Evolutionary conservation across 139 green algal genomes (phyloP), one percentile per base, ranked within the genome.

Genomic region (Eudorina sp.): DNA sequence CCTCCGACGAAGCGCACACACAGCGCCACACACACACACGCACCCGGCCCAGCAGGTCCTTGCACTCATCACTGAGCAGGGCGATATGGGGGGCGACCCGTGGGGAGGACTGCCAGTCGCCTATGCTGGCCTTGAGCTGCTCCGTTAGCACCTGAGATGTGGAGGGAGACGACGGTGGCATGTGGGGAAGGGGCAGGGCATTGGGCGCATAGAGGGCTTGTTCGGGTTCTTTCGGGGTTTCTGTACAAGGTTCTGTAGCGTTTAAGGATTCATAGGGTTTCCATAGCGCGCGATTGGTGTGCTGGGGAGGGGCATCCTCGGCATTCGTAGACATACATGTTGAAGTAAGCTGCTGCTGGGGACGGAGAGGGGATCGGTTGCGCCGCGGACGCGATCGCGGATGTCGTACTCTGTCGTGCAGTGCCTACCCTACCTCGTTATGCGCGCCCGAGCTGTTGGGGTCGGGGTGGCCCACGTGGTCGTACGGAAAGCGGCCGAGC

Each of bases 401-500:
- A n/a, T n/a, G n/a, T n/a, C n/a, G n/a, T n/a, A n/a, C n/a, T n/a
- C n/a, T n/a, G n/a, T n/a, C n/a, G n/a, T n/a, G n/a, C n/a, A n/a
- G n/a, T n/a, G n/a, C n/a, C n/a, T n/a, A 7, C 62, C 62, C 7
- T 43, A 93, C 90, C 88, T 92, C 89, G 5, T 85, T 45, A 34
- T 93, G 90, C 36, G 90, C 90, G 14, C 79, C 84, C 38, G 55
- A 88, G 84, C 88, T 93, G 90, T 93, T 93, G 66, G 90, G 90
- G 80, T 93, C 88, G n/a, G 90, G 90, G 62, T 92, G 79, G 1
- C 89, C 90, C 4, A 23, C 16, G 79, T 93, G 90, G 51, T 95
- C 92, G 72, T 93, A 95, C 11, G 93, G 93, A 73, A 95, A 95
- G 84, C 91, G 94, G 66, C 93, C 93, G 79, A 94, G 89, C 79